Base-by-base conservation (phyloP, 2,329 filamentous ascomycete genomes). In the Fusarium luffae region DNA sequence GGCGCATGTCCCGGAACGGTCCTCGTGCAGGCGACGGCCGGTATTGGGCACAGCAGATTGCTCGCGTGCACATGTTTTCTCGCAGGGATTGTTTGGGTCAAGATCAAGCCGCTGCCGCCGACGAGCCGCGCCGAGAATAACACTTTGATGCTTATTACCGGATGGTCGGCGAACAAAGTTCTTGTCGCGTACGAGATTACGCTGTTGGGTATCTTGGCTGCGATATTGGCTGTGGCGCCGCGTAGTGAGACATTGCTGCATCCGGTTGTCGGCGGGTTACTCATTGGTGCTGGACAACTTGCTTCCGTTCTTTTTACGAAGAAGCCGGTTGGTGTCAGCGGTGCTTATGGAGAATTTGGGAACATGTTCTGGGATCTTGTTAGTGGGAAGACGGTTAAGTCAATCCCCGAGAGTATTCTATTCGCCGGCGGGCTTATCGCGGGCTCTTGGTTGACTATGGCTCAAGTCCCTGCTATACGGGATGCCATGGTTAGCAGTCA, bases 1-100 rank as follows among this genome's bases (percentile, higher is more conserved):
- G 62, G 62, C 9, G 62, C 62, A 18, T 65, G 62, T 28, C 62
- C 61, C 18, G 62, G 62, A 14, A 65, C 62, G 6, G 62, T 65
- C 18, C 54, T 65, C 6, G 62, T 65, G 13, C 62, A 65, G 11
- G 62, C 61, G 18, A 52, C 42, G 3, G 54, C 61, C 3, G 54
- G 61, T 8, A 23, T 48, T 42, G 61, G 61, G 4, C 30, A 54
- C 37, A 64, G 59, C 44, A 27, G 61, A 13, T 18, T 50, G 21
- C 59, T 64, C 18, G 61, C 59, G 7, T 50, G 25, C 18, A 58
- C 43, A 7, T 64, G 30, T 27, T 51, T 64, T 2, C 43, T 48
- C 19, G 59, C 59, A 19, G 61, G 59, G 43, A 23, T 50, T n/a
- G 11, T 37, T 2, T 58, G 51, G 61, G 59, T 58, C 5, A 42